Base-by-base conservation (phyloP, 495 filamentous ascomycete species). In the Daldinia loculata region DNA sequence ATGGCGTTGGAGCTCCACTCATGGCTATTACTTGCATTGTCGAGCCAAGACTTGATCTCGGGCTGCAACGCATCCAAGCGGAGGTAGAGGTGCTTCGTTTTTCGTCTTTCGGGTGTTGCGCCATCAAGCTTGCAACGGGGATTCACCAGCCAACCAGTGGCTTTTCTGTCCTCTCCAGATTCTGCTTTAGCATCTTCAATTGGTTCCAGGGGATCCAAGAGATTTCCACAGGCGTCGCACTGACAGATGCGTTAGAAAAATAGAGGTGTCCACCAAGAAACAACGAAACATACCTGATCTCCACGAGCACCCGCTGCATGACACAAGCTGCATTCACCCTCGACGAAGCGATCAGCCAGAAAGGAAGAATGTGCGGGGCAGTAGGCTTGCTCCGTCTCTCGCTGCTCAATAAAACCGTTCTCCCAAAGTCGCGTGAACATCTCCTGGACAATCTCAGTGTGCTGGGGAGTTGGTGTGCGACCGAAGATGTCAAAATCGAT, bases 291-390 rank as follows among this genome's bases (percentile, higher is more conserved):
- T 73, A 73, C 70, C 66, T 73, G 81, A 65, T 82, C 81, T 63
- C 93, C 93, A 55, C 92, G 87, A 32, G 94, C 94, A 76, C 94
- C 94, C 0, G 61, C 43, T 88, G 84, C 78, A 94, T 93, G 58
- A 85, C 85, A 81, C 92, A 98, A 62, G 87, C 88, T 43, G 90
- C 94, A 98, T 69, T 89, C 91, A 17, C 94, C 94, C 81, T 97
- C 94, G 19, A 98, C 93, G 76, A 92, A 98, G 43, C 95, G 92
- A 79, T 98, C 95, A 22, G 95, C 94, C 57, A 98, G 78, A 84
- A 97, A 98, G 24, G 89, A 89, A 17, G 89, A 82, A 78, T 98
- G 94, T 30, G 88, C 85, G 67, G 93, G 89, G 77, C 95, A 98
- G 82, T 92, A 98, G 22, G 93, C 92, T 77, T 98, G 95, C 17